Percentiles rank a stretch among this genome's conserved stretches.
phyloP scores from a whole-genome alignment of 2,329 filamentous ascomycete species.

The Penicillium brasilianum region DNA sequence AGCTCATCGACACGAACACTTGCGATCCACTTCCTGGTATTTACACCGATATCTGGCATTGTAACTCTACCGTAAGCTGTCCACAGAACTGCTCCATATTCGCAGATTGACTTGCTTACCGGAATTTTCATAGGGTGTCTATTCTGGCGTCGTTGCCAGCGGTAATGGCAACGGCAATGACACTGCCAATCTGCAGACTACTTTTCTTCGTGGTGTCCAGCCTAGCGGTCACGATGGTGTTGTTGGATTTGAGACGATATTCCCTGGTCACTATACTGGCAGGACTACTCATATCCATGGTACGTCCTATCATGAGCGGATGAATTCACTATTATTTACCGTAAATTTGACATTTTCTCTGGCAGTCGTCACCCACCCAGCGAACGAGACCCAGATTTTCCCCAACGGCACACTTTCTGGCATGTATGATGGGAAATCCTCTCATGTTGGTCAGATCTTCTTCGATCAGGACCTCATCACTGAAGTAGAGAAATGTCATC shows the following conservation, averaged over 20 bases:
- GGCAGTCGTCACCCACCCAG: not conserved
- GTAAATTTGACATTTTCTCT: not conserved
- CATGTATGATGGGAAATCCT: not conserved
- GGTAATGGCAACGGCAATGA: not conserved
- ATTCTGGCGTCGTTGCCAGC: not conserved
- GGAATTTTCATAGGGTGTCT: not conserved
- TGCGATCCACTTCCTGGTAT: not conserved
- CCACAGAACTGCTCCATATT: no score
- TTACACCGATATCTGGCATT: not conserved
- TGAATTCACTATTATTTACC: not conserved
- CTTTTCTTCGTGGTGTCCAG: not conserved
- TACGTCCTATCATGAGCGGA: not conserved
- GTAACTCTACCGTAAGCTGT: not conserved
- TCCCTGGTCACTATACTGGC: not conserved
- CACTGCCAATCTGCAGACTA: not conserved
- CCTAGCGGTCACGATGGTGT: not conserved
- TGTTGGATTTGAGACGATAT: not conserved
- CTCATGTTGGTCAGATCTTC: not conserved
- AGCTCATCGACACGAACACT: not conserved
- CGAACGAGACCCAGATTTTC: not conserved
- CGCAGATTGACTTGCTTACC: no score
- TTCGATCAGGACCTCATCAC: not conserved
- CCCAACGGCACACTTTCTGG: not conserved
- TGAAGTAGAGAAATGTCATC: not conserved
- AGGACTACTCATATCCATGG: not conserved